Conservation (phyloP, 139 green algal genomes). For the Tetraselmis chui region DNA sequence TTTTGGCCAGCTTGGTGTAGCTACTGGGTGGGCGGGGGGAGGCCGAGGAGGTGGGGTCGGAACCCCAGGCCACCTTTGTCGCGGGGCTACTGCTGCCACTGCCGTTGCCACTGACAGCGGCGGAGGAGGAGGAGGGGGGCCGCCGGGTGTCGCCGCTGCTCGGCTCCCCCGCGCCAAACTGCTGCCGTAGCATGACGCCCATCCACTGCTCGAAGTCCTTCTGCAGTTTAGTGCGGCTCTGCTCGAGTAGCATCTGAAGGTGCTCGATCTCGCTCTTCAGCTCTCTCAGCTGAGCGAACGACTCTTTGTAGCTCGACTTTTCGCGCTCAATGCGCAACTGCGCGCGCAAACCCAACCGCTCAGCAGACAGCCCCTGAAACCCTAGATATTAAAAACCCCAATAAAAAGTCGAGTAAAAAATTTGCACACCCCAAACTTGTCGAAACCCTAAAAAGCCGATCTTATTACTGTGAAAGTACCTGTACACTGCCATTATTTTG, state of each 20-base stretch:
- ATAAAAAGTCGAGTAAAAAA: background rate
- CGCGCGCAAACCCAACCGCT: background rate
- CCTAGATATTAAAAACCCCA: background rate
- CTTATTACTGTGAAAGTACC: too few species aligned
- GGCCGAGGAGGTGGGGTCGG: background rate
- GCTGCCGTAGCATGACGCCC: conserved; percentile 29
- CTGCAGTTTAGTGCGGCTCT: conserved; percentile 54
- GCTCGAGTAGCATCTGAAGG: conserved; percentile 72
- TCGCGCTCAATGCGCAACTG: conserved; percentile 26
- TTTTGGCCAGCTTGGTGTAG: background rate
- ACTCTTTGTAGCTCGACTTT: conserved; percentile 62
- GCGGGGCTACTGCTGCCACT: too few species aligned
- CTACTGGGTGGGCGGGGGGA: background rate
- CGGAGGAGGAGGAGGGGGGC: background rate
- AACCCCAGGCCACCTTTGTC: too few species aligned
- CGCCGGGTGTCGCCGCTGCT: background rate
- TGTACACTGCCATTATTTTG: too few species aligned
- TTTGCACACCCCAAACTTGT: background rate
- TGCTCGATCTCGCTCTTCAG: conserved; percentile 84
- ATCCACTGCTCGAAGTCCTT: conserved; percentile 79
- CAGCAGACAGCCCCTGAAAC: background rate
- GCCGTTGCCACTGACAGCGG: background rate
- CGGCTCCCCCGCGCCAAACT: background rate
- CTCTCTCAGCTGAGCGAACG: conserved; percentile 58
- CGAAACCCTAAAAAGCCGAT: background rate